Evolutionary conservation across 306 rosid species (phyloP), one percentile per base, ranked within the genome.

Genomic region (Sesbania bispinosa): DNA sequence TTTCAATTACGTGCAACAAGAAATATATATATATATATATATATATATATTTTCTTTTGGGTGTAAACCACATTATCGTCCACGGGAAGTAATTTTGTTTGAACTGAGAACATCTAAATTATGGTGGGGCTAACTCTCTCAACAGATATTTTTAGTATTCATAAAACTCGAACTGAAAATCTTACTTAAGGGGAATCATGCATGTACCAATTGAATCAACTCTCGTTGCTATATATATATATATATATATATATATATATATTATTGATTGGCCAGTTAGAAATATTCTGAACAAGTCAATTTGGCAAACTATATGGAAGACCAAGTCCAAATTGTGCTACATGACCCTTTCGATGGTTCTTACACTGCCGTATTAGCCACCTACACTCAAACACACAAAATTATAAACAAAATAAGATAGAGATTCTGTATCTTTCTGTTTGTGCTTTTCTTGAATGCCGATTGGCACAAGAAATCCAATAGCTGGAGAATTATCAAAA

Each of bases 351-450:
- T 84, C 74, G 54, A 69, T 51, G 43, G 39, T 38, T 53, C 73
- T 66, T 7, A 76, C 61, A 16, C 9, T 54, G 71, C 69, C 80
- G 82, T 65, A 57, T 62, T 19, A 62, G 75, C 86, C 81, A 78
- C 55, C 69, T 21, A 4, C 29, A 39, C 24, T 46, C 46, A 75
- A 9, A 59, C 68, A 57, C 45, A 74, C 4, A 62, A 73, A 26
- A 35, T 53, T 47, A 21, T 63, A 71, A 41, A 77, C 52, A 65
- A 51, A 45, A 46, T 55, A 11, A 64, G 54, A 63, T 0, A 43
- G 3, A 1, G 2, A 62, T 36, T 35, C 0, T 5, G 32, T 26
- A 24, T 0, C 19, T 59, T 64, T 73, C 27, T 26, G 41, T 38
- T 10, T 78, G 46, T 53, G 26, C 5, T 24, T 6, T 52, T 39